Evolutionary conservation across 148 eudicot genomes (phyloP).

Genomic region (Talinum fruticosum): DNA sequence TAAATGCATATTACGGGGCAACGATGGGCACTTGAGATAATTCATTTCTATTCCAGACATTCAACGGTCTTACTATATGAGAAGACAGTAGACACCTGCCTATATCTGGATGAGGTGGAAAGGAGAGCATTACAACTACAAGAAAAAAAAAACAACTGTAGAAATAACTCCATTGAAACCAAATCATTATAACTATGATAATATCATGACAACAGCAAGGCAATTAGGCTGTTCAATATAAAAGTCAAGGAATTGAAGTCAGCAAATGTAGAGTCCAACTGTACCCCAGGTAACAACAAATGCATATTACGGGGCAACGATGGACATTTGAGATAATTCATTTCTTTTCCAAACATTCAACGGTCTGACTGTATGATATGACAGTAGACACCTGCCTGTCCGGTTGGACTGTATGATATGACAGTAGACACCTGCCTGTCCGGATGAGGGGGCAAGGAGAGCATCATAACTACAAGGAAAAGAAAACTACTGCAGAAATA

Average conservation of each 20-base stretch:
- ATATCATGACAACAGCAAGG: too few relatives aligned
- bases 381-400: constrained; percentile 32
- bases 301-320: constrained; percentile 25
- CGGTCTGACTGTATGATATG: constrained; percentile 26
- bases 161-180: too few relatives aligned
- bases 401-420: too few relatives aligned
- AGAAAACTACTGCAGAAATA: too few relatives aligned
- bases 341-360: constrained; percentile 26
- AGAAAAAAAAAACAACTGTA: too few relatives aligned
- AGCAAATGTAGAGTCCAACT: constrained; percentile 3
- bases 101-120: constrained; percentile 16
- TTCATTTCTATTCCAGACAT: constrained; percentile 22
- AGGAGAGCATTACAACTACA: neutral
- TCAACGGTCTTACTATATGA: constrained; percentile 27
- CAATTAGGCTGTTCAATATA: too few relatives aligned
- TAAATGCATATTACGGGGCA: constrained; percentile 20
- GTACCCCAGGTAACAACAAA: constrained; percentile 24
- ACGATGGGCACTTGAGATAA: constrained; percentile 15
- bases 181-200: too few relatives aligned
- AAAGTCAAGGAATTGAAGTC: too few relatives aligned
- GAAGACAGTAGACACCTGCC: constrained; percentile 28
- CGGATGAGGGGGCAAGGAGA: neutral
- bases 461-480: neutral
- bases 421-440: constrained; percentile 32
- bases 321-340: neutral